Percentiles rank a stretch among this genome's conserved stretches.
phyloP scores from a whole-genome alignment of 2,329 filamentous ascomycete genomes.

The Fusarium sp. region DNA sequence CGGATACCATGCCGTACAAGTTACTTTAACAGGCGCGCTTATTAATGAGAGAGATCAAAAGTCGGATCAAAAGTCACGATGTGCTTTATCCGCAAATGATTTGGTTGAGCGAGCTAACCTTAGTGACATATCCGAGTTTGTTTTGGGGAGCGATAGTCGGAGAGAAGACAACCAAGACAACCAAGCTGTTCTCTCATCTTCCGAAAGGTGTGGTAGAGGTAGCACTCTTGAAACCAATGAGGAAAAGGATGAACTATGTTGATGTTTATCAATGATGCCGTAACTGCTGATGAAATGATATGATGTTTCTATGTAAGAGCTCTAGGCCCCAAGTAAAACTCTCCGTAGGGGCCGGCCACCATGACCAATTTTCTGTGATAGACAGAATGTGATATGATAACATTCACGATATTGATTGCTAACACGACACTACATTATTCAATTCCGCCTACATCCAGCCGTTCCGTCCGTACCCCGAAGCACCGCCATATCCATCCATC shows the following conservation, averaged over 20 bases:
- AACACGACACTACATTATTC: conserved; percentile 1
- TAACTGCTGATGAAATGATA: conserved; percentile 38
- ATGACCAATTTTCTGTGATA: background rate
- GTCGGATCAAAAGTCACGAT: background rate
- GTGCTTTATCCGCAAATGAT: conserved; percentile 23
- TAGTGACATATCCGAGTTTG: conserved; percentile 1
- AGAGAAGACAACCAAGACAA: background rate
- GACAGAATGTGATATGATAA: conserved; percentile 20
- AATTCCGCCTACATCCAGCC: background rate
- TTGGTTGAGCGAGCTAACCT: conserved; percentile 23
- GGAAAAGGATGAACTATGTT: conserved; percentile 29
- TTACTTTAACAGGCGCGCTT: conserved; percentile 17
- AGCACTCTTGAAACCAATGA: conserved; percentile 23
- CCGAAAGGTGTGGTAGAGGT: conserved; percentile 23
- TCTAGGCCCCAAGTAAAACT: background rate
- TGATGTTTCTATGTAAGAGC: conserved; percentile 31
- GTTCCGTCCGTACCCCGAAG: conserved; percentile 8
- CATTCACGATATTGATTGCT: conserved; percentile 15
- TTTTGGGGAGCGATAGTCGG: conserved; percentile 22
- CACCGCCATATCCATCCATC: background rate
- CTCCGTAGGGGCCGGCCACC: background rate
- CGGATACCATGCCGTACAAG: conserved; percentile 27
- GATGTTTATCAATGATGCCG: conserved; percentile 38
- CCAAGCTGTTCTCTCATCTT: background rate
- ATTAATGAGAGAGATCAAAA: conserved; percentile 5